Percentiles rank a stretch among this genome's conserved stretches.
Evolutionary conservation across 306 rosid species (phyloP).

Genomic region (Acmispon strigosus): DNA sequence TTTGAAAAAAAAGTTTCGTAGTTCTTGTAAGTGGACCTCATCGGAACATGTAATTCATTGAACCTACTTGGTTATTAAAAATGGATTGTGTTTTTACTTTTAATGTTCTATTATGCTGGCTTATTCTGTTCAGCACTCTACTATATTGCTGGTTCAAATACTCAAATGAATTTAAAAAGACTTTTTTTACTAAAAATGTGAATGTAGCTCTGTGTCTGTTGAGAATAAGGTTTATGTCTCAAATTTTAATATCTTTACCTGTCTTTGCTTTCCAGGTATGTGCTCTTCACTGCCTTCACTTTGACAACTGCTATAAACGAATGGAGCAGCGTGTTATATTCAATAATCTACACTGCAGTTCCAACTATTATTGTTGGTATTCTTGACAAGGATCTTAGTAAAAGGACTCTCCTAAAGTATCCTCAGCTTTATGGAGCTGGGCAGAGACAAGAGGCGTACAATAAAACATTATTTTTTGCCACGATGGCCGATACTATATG

Average conservation of each 20-base stretch:
- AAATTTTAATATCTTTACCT: constrained; percentile 5
- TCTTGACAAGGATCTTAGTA: constrained; percentile 92
- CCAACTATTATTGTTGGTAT: constrained; percentile 88
- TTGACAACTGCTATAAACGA: constrained; percentile 84
- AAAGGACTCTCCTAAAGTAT: constrained; percentile 55
- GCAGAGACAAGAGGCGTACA: constrained; percentile 79
- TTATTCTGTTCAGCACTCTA: neutral
- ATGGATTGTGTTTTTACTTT: neutral
- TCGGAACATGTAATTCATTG: neutral
- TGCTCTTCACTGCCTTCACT: constrained; percentile 61
- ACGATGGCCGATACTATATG: constrained; percentile 76
- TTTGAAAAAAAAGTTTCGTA: neutral
- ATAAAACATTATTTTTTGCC: constrained; percentile 70
- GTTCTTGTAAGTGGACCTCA: neutral
- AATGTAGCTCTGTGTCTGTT: neutral
- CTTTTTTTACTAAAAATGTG: neutral
- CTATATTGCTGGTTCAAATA: neutral
- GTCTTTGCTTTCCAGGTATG: constrained; percentile 53
- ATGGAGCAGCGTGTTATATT: constrained; percentile 84
- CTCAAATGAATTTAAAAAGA: neutral
- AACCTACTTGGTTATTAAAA: neutral
- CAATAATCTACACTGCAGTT: constrained; percentile 64
- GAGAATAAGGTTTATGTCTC: neutral
- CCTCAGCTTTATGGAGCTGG: constrained; percentile 95
- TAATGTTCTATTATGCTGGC: neutral